A percentile compares a stretch with the other conserved stretches of the same genome.
Evolutionary conservation across 148 eudicot species (phyloP).

Genomic region (Rhododendron williamsianum): DNA sequence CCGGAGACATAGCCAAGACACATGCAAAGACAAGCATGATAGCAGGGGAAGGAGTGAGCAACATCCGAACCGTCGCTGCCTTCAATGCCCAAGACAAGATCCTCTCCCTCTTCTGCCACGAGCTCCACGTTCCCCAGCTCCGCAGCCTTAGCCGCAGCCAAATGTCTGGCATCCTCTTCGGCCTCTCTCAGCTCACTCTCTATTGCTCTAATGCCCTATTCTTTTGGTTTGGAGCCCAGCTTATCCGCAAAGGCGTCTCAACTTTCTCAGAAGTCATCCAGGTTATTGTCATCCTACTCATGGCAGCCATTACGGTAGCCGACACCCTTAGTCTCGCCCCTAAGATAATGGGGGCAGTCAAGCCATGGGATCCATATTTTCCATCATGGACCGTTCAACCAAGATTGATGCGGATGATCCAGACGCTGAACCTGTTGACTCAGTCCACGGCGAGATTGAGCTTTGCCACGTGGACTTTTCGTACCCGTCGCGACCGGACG

Average conservation of each 20-base stretch:
- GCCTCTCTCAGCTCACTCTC: constrained; percentile 89
- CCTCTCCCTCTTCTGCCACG: constrained; percentile 17
- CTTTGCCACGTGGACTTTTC: constrained; percentile 87
- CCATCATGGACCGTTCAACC: constrained; percentile 71
- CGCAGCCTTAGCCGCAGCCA: constrained; percentile 73
- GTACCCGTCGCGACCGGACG: constrained; percentile 83
- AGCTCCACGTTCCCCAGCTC: constrained; percentile 63
- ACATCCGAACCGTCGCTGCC: not conserved
- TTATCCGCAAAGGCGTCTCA: constrained; percentile 75
- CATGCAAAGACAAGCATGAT: not conserved
- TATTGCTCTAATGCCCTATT: constrained; percentile 84
- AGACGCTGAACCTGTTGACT: constrained; percentile 69
- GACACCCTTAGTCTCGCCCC: constrained; percentile 98
- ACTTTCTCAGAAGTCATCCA: constrained; percentile 89
- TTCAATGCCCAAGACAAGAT: not conserved
- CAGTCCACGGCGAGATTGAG: constrained; percentile 81
- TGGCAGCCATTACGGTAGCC: constrained; percentile 89
- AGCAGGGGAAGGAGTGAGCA: not conserved
- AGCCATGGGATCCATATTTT: constrained; percentile 81
- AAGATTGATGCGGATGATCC: constrained; percentile 83
- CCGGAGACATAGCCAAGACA: not conserved
- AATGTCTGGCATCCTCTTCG: constrained; percentile 71
- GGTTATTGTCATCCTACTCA: constrained; percentile 79
- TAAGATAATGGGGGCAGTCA: constrained; percentile 91
- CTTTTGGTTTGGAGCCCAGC: constrained; percentile 94